Conservation (phyloP, 1,284 basidiomycete genomes). For the Trametes versicolor region DNA sequence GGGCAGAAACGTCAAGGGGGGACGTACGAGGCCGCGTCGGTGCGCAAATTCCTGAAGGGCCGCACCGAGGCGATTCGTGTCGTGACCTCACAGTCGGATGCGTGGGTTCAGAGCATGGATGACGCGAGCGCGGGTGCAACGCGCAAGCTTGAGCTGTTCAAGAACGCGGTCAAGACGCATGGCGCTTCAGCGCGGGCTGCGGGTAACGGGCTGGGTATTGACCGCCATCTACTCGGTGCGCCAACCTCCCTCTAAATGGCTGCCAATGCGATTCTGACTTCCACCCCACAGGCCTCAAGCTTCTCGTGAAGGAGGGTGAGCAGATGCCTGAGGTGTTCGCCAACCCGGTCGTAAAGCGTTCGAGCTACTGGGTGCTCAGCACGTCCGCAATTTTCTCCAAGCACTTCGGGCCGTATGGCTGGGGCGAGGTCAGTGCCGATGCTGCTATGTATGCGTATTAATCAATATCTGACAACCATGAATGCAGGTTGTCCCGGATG, state of each 20-base stretch:
- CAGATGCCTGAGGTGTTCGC: slow-evolving; percentile 71
- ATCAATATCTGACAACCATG: neutral
- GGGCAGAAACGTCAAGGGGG: slow-evolving; percentile 59
- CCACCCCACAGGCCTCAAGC: slow-evolving; percentile 66
- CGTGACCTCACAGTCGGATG: slow-evolving; percentile 74
- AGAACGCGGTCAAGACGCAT: slow-evolving; percentile 76
- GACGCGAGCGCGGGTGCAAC: slow-evolving; percentile 49
- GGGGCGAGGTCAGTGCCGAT: slow-evolving; percentile 71
- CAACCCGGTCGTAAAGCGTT: slow-evolving; percentile 76
- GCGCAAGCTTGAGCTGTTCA: slow-evolving; percentile 68
- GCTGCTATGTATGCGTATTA: neutral
- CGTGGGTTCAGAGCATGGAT: slow-evolving; percentile 83
- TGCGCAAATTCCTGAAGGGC: slow-evolving; percentile 85
- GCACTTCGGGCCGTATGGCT: slow-evolving; percentile 85
- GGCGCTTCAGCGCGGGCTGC: slow-evolving; percentile 74
- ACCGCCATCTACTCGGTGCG: slow-evolving; percentile 85
- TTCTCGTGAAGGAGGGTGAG: slow-evolving; percentile 69
- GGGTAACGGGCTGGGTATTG: slow-evolving; percentile 80
- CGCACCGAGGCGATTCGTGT: slow-evolving; percentile 91
- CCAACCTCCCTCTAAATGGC: neutral
- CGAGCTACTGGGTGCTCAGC: slow-evolving; percentile 78
- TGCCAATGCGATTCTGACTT: neutral
- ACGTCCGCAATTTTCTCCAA: slow-evolving; percentile 91
- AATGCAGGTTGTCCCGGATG: slow-evolving; percentile 76
- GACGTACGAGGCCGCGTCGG: slow-evolving; percentile 92